Evolutionary conservation across 306 rosid species (phyloP).

Genomic region (Herpetospermum pedunculosum): DNA sequence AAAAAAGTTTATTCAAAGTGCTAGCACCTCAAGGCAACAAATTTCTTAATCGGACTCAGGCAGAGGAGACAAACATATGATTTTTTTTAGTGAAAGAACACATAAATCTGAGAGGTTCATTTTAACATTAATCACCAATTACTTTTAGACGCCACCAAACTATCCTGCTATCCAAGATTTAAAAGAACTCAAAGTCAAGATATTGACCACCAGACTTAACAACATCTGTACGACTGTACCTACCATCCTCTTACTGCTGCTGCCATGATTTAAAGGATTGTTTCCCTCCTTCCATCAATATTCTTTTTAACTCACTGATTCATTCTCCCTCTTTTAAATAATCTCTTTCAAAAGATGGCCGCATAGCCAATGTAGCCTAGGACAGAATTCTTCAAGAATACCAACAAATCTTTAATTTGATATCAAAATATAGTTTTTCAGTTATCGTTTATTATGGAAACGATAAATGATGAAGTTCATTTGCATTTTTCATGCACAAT

Average conservation of each 20-base stretch:
- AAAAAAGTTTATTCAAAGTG: no score
- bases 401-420: background rate
- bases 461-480: background rate
- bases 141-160: conserved; percentile 20
- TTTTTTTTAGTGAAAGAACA: no score
- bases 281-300: no score
- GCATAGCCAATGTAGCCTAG: background rate
- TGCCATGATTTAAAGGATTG: conserved; percentile 12
- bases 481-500: no score
- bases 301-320: no score
- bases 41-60: no score
- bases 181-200: conserved; percentile 96
- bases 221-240: conserved; percentile 58
- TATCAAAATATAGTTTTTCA: background rate
- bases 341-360: background rate
- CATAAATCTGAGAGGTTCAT: conserved; percentile 2
- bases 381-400: background rate
- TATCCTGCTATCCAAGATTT: conserved; percentile 29
- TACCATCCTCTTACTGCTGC: conserved; percentile 61
- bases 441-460: background rate
- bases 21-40: no score
- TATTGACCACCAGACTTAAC: conserved; percentile 71
- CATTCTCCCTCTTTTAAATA: no score
- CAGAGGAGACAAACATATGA: no score
- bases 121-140: conserved; percentile 17